Evolutionary conservation across 805 yeast species (phyloP), one percentile per base, ranked within the genome.

Genomic region (Ogataea polymorpha): DNA sequence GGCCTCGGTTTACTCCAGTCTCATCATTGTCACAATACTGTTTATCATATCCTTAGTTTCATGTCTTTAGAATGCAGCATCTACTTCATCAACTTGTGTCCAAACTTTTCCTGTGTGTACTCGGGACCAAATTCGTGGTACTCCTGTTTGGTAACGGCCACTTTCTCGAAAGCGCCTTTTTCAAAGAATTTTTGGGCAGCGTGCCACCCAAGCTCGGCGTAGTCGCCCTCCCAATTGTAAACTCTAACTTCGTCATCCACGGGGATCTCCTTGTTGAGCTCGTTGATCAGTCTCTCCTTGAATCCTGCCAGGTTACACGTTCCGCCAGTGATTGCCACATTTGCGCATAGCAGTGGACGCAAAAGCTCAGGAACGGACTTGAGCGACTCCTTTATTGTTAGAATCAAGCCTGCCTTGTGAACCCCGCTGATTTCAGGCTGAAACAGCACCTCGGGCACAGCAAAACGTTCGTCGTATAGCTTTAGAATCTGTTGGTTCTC

Each of bases 251-350:
- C 73, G 80, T 90, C 82, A 48, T 80, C 85, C 34, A 77, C 76
- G 0, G 91, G 91, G 15, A 84, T 65, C 42, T 80, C 88, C 46
- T 79, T 71, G 47, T 79, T 77, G 45, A 86, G 64, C 46, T 84
- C 93, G 18, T 67, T 61, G 0, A 70, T 56, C 11, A 93, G 59
- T 39, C 99, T 66, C 8, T 72, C 66, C 31, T 72, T 69, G 47
- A 86, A 82, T 29, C 89, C 87, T 0, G 81, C 77, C 10, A 93
- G 54, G 36, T 80, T 77, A 37, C 86, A 72, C 13, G 82, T 81
- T 0, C 99, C 99, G 0, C 99, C 99, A 1, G 80, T 77, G 9
- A 89, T 67, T 14, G 79, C 78, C 11, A 93, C 77, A 60, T 93
- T 93, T 3, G 91, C 80, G 53, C 80, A 79, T 37, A 93, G 67